Evolutionary conservation across 306 rosid genomes (phyloP).

Genomic region (Gastrolobium bilobum): DNA sequence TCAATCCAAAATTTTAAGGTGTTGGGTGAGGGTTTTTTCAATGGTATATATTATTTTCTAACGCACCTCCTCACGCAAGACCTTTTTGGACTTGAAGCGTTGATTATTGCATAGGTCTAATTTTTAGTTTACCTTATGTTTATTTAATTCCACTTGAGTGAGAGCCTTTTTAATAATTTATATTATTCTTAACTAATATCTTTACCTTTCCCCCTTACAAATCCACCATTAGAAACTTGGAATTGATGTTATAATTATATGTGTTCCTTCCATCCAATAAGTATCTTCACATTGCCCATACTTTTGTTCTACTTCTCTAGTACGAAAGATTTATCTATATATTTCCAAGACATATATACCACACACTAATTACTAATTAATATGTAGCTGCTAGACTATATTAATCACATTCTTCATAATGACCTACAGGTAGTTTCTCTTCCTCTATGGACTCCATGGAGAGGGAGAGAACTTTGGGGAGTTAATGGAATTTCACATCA

Average conservation of each 20-base stretch:
- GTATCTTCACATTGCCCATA: constrained; percentile 38
- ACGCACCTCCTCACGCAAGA: too few relatives aligned
- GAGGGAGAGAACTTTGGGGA: constrained; percentile 75
- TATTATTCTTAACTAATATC: too few relatives aligned
- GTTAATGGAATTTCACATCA: constrained; percentile 69
- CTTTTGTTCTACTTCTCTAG: constrained; percentile 31
- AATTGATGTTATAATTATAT: constrained; percentile 14
- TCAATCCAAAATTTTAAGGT: too few relatives aligned
- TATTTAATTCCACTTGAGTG: too few relatives aligned
- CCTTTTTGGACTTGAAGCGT: too few relatives aligned
- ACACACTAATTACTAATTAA: too few relatives aligned
- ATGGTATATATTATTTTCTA: too few relatives aligned
- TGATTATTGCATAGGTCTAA: too few relatives aligned
- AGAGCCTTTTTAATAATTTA: too few relatives aligned
- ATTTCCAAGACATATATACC: constrained; percentile 32
- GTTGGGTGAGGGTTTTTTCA: too few relatives aligned
- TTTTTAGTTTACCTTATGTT: too few relatives aligned
- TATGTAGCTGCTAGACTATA: neutral
- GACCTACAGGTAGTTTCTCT: constrained; percentile 68
- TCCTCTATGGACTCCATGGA: constrained; percentile 74
- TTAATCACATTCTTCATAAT: constrained; percentile 29
- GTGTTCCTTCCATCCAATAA: constrained; percentile 23
- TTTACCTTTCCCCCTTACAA: constrained; percentile 34
- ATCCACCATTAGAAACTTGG: constrained; percentile 35
- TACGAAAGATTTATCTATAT: constrained; percentile 16